Percentiles rank a stretch among this genome's conserved stretches.
Evolutionary conservation across 768 basidiomycete genomes (phyloP).

Genomic region (Cubamyces lactineus): DNA sequence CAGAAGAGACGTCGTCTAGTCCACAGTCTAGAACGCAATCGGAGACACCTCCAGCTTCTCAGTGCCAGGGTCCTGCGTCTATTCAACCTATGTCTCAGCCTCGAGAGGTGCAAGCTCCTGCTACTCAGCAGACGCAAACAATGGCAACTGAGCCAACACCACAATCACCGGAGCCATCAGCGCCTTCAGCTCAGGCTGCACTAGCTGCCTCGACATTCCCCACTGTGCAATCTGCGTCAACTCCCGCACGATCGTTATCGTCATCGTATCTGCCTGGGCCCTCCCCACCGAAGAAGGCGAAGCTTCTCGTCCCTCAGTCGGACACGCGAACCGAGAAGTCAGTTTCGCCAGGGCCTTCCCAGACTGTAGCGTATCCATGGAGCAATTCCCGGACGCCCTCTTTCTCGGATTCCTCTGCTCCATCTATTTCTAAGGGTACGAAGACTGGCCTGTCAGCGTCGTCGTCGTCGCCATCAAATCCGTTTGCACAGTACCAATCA

Average conservation of each 20-base stretch:
- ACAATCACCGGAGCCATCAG: not conserved
- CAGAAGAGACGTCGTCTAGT: not conserved
- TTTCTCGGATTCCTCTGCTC: not conserved
- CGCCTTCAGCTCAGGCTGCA: not conserved
- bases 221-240: not conserved
- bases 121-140: not conserved
- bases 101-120: not conserved
- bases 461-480: not conserved
- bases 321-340: not conserved
- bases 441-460: not conserved
- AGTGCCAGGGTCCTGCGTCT: not conserved
- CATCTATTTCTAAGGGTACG: not conserved
- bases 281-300: conserved; percentile 21
- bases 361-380: not conserved
- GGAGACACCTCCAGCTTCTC: not conserved
- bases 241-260: not conserved
- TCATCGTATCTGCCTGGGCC: not conserved
- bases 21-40: not conserved
- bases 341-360: conserved; percentile 6
- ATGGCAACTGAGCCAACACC: not conserved
- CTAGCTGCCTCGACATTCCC: not conserved
- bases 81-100: not conserved
- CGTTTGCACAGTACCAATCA: conserved; percentile 15
- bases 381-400: conserved; percentile 14
- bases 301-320: not conserved